Evolutionary conservation across 2,329 filamentous ascomycete genomes (phyloP).

Genomic region (Paecilomyces sp.): DNA sequence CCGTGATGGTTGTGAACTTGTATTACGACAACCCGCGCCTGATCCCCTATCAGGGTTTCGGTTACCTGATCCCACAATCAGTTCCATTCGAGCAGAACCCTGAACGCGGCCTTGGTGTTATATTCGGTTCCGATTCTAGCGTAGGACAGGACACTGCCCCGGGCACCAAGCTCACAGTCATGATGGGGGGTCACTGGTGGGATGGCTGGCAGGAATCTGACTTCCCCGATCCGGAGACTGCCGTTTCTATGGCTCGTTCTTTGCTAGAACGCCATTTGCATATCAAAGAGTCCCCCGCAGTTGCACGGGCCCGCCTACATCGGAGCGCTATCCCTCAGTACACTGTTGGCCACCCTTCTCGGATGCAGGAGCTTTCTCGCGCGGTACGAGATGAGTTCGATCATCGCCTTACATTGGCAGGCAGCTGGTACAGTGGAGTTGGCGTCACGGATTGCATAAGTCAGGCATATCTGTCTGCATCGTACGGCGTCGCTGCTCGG

Average conservation of each 20-base stretch:
- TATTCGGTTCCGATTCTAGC: slow-evolving; percentile 75
- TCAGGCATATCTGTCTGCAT: slow-evolving; percentile 48
- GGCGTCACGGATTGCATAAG: slow-evolving; percentile 51
- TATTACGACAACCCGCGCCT: slow-evolving; percentile 65
- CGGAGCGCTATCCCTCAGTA: slow-evolving; percentile 86
- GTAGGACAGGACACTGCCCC: slow-evolving; percentile 47
- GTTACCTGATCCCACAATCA: slow-evolving; percentile 80
- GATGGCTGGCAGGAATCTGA: slow-evolving; percentile 48
- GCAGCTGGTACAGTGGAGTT: slow-evolving; percentile 45
- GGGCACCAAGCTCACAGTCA: slow-evolving; percentile 85
- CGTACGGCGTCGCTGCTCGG: slow-evolving; percentile 31
- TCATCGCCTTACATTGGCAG: slow-evolving; percentile 58
- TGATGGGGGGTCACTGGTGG: slow-evolving; percentile 94
- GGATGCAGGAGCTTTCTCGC: slow-evolving; percentile 51
- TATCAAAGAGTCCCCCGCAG: slow-evolving; percentile 56
- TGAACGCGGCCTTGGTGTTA: slow-evolving; percentile 77
- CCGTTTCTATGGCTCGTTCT: slow-evolving; percentile 59
- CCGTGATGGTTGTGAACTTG: slow-evolving; percentile 87
- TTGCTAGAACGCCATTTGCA: slow-evolving; percentile 68
- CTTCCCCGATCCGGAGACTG: slow-evolving; percentile 60
- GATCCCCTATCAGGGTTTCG: slow-evolving; percentile 66
- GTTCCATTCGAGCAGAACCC: slow-evolving; percentile 66
- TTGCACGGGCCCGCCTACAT: slow-evolving; percentile 55
- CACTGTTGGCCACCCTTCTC: slow-evolving; percentile 64
- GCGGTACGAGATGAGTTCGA: slow-evolving; percentile 52